Base-by-base conservation (phyloP, 2,329 filamentous ascomycete genomes). In the Alternaria triticina region DNA sequence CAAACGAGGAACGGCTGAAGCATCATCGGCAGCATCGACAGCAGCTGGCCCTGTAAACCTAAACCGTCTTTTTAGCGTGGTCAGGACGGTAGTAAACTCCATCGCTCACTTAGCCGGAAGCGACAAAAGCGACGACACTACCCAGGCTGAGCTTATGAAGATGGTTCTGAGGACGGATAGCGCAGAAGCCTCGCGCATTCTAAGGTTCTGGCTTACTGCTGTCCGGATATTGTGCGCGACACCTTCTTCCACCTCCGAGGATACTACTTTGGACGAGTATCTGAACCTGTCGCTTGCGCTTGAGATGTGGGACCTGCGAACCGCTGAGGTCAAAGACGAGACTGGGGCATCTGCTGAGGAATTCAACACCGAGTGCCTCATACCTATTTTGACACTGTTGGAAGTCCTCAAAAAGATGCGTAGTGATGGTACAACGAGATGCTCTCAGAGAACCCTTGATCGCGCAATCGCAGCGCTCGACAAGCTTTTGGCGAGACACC, bases 401-500 rank as follows among this genome's bases (percentile, higher is more conserved):
- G 66, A 76, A 33, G 54, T 65, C 4, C 54, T 78, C 3, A 64
- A 55, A 49, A 55, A 15, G 10, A 23, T 64, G 11, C 63, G 64
- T 17, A 30, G 51, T 22, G 22, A 47, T 49, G 43, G 57, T 8
- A 20, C 33, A 11, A 43, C 58, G 6, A 61, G 52, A 25, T 25
- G 25, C 4, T 43, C 62, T 11, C 23, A 47, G 4, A 30, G 17
- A 17, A 52, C 59, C 7, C 25, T 67, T 2, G 59, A 67, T 13
- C 61, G 61, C 28, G 64, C 71, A 8, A 68, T 61, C 15, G 64
- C 66, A 9, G 43, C 49, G 17, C 59, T 83, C 17, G 80, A 82
- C 50, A 74, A 69, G 57, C 64, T 82, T 5, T 51, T 85, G 25
- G 80, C 79, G 6, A 81, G 76, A 62, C 83, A 85, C 59, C 46